These are phyloP conservation scores for Desmodesmus armatus DNA, from an alignment of 139 green algal genomes.

Conservation along the genomic window DNA sequence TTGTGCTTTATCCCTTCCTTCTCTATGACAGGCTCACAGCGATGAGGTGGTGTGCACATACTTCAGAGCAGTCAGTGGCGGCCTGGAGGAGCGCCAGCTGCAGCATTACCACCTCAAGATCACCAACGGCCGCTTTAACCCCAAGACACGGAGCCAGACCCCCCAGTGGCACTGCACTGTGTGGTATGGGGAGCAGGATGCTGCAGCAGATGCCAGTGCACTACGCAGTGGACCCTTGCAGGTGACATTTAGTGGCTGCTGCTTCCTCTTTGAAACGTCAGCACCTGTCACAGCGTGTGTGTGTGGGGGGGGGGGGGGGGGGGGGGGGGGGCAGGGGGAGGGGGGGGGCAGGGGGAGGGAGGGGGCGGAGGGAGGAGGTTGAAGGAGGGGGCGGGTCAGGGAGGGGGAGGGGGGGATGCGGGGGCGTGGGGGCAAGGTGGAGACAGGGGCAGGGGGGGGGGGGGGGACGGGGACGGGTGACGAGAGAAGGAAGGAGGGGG, in stretches of 20 bases:
- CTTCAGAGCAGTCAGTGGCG: background rate
- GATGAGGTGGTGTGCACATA: background rate
- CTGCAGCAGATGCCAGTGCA: background rate
- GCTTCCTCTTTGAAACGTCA: background rate
- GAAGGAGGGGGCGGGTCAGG: too few species aligned
- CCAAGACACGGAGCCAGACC: background rate
- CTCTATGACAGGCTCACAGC: too few species aligned
- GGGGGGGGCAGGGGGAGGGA: too few species aligned
- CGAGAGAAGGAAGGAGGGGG: too few species aligned
- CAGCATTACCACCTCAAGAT: conserved; percentile 27
- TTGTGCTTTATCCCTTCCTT: too few species aligned
- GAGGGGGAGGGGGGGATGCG: too few species aligned
- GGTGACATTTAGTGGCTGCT: background rate
- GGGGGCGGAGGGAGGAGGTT: too few species aligned
- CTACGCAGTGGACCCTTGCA: background rate
- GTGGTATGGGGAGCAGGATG: background rate
- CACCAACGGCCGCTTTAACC: background rate
- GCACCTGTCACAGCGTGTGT: background rate
- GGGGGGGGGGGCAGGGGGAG: too few species aligned
- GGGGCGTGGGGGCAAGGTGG: too few species aligned
- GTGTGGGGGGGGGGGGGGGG: too few species aligned
- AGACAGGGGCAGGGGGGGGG: too few species aligned
- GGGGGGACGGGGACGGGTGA: too few species aligned
- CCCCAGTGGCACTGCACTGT: background rate
- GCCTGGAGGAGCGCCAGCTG: background rate